Conservation (phyloP, 345 rosid species). For the Murraya paniculata region DNA sequence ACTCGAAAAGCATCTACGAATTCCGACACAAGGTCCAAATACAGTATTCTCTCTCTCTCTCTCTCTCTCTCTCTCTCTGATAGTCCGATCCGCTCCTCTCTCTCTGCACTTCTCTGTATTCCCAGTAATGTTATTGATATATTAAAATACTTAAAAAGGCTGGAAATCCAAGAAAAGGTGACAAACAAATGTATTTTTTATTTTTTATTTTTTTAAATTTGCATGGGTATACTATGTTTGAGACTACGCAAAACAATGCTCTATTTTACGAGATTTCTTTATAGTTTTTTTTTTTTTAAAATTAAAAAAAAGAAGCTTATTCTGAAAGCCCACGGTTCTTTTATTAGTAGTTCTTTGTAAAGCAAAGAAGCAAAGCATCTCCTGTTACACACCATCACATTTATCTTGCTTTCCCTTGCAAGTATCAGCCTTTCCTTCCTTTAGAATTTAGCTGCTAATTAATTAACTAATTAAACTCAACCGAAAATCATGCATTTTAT, state of each 20-base stretch:
- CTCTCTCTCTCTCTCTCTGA: background rate
- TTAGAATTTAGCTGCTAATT: conserved; percentile 29
- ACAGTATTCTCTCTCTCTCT: background rate
- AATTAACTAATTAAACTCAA: conserved; percentile 3
- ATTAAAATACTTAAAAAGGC: conserved; percentile 13
- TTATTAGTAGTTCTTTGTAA: conserved; percentile 22
- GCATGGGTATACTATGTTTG: conserved; percentile 30
- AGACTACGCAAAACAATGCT: background rate
- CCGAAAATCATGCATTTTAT: background rate
- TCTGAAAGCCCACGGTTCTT: conserved; percentile 40
- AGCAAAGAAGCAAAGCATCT: conserved; percentile 59
- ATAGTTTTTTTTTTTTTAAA: background rate
- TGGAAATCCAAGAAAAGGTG: conserved; percentile 27
- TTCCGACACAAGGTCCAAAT: conserved; percentile 27
- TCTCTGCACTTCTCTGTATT: conserved; percentile 4
- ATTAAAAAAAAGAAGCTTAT: conserved; percentile 31
- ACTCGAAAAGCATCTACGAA: conserved; percentile 13
- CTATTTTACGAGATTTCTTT: conserved; percentile 7
- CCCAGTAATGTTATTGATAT: background rate
- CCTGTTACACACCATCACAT: conserved; percentile 28
- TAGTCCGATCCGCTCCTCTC: background rate
- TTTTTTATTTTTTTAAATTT: conserved; percentile 26
- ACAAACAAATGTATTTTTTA: conserved; percentile 19
- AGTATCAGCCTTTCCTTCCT: conserved; percentile 43
- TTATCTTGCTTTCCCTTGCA: conserved; percentile 51